Base-by-base conservation (phyloP, 139 green algal species). In the Desmodesmus armatus region DNA sequence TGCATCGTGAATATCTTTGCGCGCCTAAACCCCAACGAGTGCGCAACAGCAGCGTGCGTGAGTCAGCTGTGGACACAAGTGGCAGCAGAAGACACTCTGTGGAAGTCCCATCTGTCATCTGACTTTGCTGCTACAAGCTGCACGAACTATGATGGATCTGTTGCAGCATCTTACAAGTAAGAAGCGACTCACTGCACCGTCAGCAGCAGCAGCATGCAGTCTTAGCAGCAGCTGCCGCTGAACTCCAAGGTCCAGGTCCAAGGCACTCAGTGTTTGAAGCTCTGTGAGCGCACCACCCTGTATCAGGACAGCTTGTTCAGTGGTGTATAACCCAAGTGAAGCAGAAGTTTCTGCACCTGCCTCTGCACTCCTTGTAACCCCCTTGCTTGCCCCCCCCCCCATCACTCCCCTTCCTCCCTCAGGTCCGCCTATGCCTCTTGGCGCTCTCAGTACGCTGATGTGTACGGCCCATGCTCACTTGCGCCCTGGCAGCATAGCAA, bases 351-450 rank as follows among this genome's bases (percentile, higher is more conserved):
- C n/a, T 21, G 63, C 63, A 21, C n/a, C n/a, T n/a, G n/a, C n/a
- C n/a, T n/a, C n/a, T n/a, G n/a, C n/a, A n/a, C n/a, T n/a, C n/a
- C n/a, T n/a, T n/a, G n/a, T n/a, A n/a, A n/a, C n/a, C n/a, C n/a
- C n/a, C n/a, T n/a, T n/a, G n/a, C n/a, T n/a, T n/a, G n/a, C n/a
- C n/a, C n/a, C n/a, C n/a, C n/a, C n/a, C n/a, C n/a, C n/a, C n/a
- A n/a, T n/a, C n/a, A n/a, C n/a, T n/a, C n/a, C n/a, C n/a, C n/a
- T n/a, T n/a, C n/a, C n/a, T n/a, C n/a, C 0, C 40, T 27, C 67
- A 86, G 80, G 69, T 37, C 51, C 19, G 80, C 80, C 9, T 86
- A 74, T 60, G 35, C 33, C 17, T 40, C 43, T 5, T 86, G 80
- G 80, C n/a, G 35, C 2, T 7, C 37, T 3, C 11, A n/a, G 27